phyloP scores from a whole-genome alignment of 129 eudicot genomes.

The Kitagawia praeruptora region DNA sequence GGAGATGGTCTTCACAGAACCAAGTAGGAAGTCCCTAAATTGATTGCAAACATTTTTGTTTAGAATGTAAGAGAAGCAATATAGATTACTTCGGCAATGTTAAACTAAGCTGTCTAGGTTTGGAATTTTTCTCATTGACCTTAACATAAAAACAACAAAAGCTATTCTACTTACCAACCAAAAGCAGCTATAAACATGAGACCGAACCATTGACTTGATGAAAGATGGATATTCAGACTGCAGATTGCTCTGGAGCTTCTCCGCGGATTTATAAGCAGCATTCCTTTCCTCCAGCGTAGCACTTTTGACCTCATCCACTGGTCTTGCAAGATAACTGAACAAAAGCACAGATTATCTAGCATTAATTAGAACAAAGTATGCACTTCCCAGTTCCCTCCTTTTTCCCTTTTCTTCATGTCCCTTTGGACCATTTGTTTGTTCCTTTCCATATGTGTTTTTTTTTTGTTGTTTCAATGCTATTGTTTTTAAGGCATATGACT shows the following conservation, averaged over 20 bases:
- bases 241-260: constrained; percentile 58
- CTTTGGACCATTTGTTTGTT: not conserved
- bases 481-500: not conserved
- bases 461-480: not conserved
- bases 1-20: constrained; percentile 60
- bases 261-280: constrained; percentile 43
- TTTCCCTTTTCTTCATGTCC: not conserved
- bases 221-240: constrained; percentile 58
- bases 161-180: constrained; percentile 62
- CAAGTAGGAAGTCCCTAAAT: constrained; percentile 57
- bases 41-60: not conserved
- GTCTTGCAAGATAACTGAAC: constrained; percentile 61
- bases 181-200: constrained; percentile 89
- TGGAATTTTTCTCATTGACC: not conserved
- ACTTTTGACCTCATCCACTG: constrained; percentile 56
- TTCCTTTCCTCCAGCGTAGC: constrained; percentile 47
- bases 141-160: not conserved
- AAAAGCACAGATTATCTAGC: constrained; percentile 7
- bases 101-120: constrained; percentile 19
- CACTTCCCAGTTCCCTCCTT: not conserved
- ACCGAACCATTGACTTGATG: constrained; percentile 77
- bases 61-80: not conserved
- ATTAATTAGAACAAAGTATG: not conserved
- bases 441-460: not conserved
- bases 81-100: constrained; percentile 12